phyloP scores from a whole-genome alignment of 495 filamentous ascomycete genomes.

The Penicillium longicatenatum region DNA sequence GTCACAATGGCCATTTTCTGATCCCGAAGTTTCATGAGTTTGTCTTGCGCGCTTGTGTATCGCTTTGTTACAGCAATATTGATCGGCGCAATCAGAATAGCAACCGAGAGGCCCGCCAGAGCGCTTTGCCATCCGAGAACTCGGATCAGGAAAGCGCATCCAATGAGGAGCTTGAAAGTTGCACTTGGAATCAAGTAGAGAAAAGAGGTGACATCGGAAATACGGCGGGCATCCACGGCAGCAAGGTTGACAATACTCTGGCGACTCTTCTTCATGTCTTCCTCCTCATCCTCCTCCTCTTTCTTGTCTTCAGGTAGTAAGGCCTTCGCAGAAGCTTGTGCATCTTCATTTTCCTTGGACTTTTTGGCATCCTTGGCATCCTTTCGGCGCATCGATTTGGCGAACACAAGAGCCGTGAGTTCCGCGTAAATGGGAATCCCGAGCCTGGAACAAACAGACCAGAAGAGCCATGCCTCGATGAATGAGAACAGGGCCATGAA shows the following conservation, averaged over 20 bases:
- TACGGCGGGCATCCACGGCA: constrained; percentile 72
- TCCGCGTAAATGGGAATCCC: constrained; percentile 68
- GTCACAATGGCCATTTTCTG: constrained; percentile 76
- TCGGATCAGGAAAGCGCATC: constrained; percentile 62
- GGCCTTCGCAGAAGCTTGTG: constrained; percentile 15
- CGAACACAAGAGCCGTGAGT: constrained; percentile 71
- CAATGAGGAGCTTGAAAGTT: constrained; percentile 62
- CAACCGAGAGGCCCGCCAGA: constrained; percentile 65
- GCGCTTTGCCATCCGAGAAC: constrained; percentile 76
- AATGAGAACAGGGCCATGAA: constrained; percentile 56
- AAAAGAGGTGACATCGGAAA: constrained; percentile 69
- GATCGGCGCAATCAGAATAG: constrained; percentile 64
- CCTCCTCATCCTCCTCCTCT: constrained; percentile 50
- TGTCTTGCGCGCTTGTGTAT: constrained; percentile 66
- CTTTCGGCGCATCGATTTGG: constrained; percentile 77
- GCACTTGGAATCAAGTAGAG: constrained; percentile 62
- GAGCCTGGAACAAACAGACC: constrained; percentile 65
- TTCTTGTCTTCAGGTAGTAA: constrained; percentile 38
- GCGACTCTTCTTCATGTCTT: constrained; percentile 62
- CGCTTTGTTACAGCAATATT: constrained; percentile 69
- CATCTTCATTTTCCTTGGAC: constrained; percentile 32
- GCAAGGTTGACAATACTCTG: constrained; percentile 81
- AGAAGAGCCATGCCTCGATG: constrained; percentile 63
- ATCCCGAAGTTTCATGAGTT: constrained; percentile 79
- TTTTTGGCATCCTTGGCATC: constrained; percentile 63